phyloP scores from a whole-genome alignment of 176 grass and related monocot species.

The Alopecurus myosuroides region DNA sequence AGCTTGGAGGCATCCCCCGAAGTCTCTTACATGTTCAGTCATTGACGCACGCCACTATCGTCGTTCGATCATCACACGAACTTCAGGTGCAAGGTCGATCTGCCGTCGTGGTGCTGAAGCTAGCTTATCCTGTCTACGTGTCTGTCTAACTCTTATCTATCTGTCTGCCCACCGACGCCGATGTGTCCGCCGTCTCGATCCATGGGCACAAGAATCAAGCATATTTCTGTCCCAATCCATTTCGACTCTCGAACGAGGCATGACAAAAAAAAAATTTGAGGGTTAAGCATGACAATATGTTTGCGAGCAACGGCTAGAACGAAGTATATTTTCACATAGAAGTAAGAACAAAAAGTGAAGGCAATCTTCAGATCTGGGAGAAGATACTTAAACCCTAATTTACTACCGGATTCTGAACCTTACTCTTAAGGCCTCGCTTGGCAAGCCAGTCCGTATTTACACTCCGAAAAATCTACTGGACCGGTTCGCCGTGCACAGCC shows the following conservation, averaged over 20 bases:
- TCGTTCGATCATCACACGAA: neutral
- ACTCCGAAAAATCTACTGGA: too few relatives aligned
- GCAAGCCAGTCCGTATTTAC: too few relatives aligned
- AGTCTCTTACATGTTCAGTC: neutral
- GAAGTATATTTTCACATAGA: too few relatives aligned
- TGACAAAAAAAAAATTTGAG: too few relatives aligned
- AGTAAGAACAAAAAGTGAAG: too few relatives aligned
- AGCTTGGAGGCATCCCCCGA: neutral
- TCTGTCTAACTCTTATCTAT: neutral
- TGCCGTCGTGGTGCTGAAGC: neutral
- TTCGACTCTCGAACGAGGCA: neutral
- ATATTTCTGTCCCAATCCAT: neutral
- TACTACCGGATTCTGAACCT: too few relatives aligned
- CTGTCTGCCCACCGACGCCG: neutral
- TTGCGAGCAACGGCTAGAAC: too few relatives aligned
- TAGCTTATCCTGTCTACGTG: neutral
- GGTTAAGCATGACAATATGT: too few relatives aligned
- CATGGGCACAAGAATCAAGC: neutral
- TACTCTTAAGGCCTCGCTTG: too few relatives aligned
- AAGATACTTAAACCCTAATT: too few relatives aligned
- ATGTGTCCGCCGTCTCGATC: neutral
- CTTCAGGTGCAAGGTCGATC: neutral
- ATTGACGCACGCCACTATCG: neutral
- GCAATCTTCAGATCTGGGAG: too few relatives aligned
- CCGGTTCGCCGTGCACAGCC: too few relatives aligned